Evolutionary conservation across 1,284 basidiomycete species (phyloP).

Genomic region (Marasmius tenuissimus): DNA sequence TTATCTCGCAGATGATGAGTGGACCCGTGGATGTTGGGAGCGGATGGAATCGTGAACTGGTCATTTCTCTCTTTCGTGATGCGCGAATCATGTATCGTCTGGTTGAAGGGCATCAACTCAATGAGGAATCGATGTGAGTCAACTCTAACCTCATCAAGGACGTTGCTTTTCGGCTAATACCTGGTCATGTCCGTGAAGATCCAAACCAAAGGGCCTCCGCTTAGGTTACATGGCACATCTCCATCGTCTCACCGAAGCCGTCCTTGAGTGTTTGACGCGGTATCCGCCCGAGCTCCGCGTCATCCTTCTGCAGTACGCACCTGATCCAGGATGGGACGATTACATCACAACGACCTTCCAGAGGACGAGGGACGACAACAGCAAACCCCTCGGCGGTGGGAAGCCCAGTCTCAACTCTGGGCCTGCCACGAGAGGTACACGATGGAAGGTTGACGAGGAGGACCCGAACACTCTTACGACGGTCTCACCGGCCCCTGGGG

Average conservation of each 20-base stretch:
- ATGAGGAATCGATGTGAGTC: slow-evolving; percentile 72
- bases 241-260: slow-evolving; percentile 90
- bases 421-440: slow-evolving; percentile 31
- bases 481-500: slow-evolving; percentile 22
- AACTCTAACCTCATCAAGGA: not conserved
- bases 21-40: slow-evolving; percentile 74
- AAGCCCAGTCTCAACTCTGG: slow-evolving; percentile 43
- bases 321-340: slow-evolving; percentile 83
- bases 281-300: slow-evolving; percentile 82
- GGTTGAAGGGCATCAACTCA: slow-evolving; percentile 78
- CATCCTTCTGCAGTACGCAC: slow-evolving; percentile 63
- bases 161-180: slow-evolving; percentile 1
- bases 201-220: slow-evolving; percentile 71
- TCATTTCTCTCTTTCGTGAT: slow-evolving; percentile 79
- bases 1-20: slow-evolving; percentile 94
- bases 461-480: slow-evolving; percentile 39
- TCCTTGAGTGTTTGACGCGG: slow-evolving; percentile 81
- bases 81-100: slow-evolving; percentile 80
- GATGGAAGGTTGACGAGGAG: slow-evolving; percentile 75
- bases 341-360: slow-evolving; percentile 83
- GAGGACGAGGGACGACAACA: slow-evolving; percentile 84
- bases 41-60: slow-evolving; percentile 80
- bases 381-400: slow-evolving; percentile 81
- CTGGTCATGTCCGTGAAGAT: slow-evolving; percentile 12
- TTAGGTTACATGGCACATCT: slow-evolving; percentile 98